phyloP scores from a whole-genome alignment of 192 early-diverging fungal species.

The Linnemannia zychae region DNA sequence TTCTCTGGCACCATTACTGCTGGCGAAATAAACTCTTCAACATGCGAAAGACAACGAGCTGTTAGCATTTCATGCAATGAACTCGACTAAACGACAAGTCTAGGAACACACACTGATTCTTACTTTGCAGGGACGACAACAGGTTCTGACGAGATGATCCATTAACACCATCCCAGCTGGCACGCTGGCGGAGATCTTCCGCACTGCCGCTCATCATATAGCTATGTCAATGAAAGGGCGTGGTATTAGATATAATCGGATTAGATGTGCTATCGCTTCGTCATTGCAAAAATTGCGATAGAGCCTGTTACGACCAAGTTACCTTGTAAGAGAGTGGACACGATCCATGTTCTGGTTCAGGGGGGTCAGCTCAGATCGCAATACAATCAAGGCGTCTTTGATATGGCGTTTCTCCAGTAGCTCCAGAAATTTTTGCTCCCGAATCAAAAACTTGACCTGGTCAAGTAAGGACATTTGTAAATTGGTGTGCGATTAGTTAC shows the following conservation, averaged over 20 bases:
- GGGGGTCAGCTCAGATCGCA: constrained; percentile 86
- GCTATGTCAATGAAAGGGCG: constrained; percentile 47
- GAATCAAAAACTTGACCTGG: constrained; percentile 78
- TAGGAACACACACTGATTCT: not conserved
- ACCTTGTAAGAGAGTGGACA: constrained; percentile 85
- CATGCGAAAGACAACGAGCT: not conserved
- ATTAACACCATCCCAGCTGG: constrained; percentile 85
- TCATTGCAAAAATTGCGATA: constrained; percentile 29
- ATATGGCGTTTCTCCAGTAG: constrained; percentile 77
- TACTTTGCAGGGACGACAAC: constrained; percentile 77
- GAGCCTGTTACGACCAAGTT: not conserved
- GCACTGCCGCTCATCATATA: constrained; percentile 77
- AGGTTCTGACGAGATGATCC: constrained; percentile 77
- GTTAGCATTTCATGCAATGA: not conserved
- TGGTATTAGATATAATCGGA: constrained; percentile 16
- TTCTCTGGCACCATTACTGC: constrained; percentile 89
- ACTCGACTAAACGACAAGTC: not conserved
- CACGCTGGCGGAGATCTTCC: constrained; percentile 75
- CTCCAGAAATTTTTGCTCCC: constrained; percentile 94
- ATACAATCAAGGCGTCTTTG: constrained; percentile 79
- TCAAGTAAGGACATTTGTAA: not conserved
- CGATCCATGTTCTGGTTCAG: constrained; percentile 75
- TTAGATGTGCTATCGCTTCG: not conserved
- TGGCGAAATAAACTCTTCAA: constrained; percentile 79
- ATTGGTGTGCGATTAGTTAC: not conserved